These are phyloP conservation scores for Cercospora brassicicola DNA, from an alignment of 2,329 filamentous ascomycete genomes.

Conservation along the genomic window DNA sequence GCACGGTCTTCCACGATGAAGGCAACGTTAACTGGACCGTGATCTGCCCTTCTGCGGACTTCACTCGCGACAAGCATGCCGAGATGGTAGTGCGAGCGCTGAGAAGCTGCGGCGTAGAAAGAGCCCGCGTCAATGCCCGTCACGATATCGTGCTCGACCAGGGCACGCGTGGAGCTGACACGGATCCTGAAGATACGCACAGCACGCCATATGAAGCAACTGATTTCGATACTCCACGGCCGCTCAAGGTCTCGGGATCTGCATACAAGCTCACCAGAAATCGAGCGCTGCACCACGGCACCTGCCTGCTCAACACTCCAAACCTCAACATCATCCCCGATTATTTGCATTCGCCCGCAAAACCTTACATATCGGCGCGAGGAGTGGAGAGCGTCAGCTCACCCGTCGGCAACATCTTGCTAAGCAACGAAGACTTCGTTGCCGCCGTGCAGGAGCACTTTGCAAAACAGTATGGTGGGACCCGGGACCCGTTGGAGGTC, in stretches of 20 bases:
- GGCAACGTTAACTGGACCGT: slow-evolving; percentile 96
- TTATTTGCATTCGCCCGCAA: slow-evolving; percentile 76
- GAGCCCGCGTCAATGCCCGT: slow-evolving; percentile 76
- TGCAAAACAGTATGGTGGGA: slow-evolving; percentile 59
- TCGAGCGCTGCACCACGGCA: slow-evolving; percentile 87
- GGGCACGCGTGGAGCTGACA: slow-evolving; percentile 30
- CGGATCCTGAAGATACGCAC: slow-evolving; percentile 46
- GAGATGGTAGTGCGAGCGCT: slow-evolving; percentile 91
- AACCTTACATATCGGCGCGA: slow-evolving; percentile 71
- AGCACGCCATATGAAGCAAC: slow-evolving; percentile 45
- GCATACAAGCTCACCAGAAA: slow-evolving; percentile 87
- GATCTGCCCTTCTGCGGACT: slow-evolving; percentile 72
- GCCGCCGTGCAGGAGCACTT: slow-evolving; percentile 59
- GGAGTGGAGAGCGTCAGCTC: slow-evolving; percentile 92
- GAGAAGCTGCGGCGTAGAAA: slow-evolving; percentile 56
- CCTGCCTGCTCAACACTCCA: slow-evolving; percentile 76
- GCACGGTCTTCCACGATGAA: slow-evolving; percentile 87
- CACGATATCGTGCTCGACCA: slow-evolving; percentile 86
- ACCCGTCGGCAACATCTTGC: slow-evolving; percentile 73
- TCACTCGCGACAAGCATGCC: slow-evolving; percentile 83
- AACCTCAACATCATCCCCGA: slow-evolving; percentile 68
- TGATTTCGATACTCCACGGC: slow-evolving; percentile 35
- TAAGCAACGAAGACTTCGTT: slow-evolving; percentile 52
- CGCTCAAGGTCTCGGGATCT: slow-evolving; percentile 83
- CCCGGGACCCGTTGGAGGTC: slow-evolving; percentile 47